Conservation (phyloP, 1,284 basidiomycete species). For the Leccinum huronense region DNA sequence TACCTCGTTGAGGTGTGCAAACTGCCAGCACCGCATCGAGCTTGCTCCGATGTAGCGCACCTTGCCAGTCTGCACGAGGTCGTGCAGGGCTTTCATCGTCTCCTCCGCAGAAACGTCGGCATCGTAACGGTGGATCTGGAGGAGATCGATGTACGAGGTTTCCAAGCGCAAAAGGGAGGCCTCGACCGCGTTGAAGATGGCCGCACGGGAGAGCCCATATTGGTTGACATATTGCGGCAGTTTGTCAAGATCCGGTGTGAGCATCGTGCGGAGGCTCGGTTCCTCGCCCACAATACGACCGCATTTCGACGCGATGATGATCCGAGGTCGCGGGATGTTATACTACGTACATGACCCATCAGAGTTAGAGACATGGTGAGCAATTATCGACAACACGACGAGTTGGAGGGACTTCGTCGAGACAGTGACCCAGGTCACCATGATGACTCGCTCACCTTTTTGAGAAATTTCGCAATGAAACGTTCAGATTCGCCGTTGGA, state of each 20-base stretch:
- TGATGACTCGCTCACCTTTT: neutral
- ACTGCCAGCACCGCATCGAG: neutral
- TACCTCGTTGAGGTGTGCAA: neutral
- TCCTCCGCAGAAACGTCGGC: neutral
- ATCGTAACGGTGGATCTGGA: neutral
- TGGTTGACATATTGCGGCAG: neutral
- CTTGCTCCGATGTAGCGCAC: neutral
- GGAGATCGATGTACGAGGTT: neutral
- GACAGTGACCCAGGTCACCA: neutral
- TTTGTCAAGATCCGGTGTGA: neutral
- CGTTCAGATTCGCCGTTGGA: slow-evolving; percentile 1
- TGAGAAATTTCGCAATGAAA: neutral
- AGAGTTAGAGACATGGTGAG: neutral
- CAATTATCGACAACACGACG: neutral
- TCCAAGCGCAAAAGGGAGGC: neutral
- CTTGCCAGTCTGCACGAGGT: neutral
- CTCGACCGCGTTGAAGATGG: slow-evolving; percentile 1
- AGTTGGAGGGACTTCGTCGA: neutral
- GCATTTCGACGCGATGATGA: neutral
- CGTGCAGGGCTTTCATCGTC: neutral
- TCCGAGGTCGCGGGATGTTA: neutral
- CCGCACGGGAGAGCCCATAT: neutral
- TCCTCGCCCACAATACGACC: neutral
- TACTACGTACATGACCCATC: neutral
- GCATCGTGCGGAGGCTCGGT: neutral